Base-by-base conservation (phyloP, 352 stramenopile species). In the Phytophthora pinifolia region DNA sequence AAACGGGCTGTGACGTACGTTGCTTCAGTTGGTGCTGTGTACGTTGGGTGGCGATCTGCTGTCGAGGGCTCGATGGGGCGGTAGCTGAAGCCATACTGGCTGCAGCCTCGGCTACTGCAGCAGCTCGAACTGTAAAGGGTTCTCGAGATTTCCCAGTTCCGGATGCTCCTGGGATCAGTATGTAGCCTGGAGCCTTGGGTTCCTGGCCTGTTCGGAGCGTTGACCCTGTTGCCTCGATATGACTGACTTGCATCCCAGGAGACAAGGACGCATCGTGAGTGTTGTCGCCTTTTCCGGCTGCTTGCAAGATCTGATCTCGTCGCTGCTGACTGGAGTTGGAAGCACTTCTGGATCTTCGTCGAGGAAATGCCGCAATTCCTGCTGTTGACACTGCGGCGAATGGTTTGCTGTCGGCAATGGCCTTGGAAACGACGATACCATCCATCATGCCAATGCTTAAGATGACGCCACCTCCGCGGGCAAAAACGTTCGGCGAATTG, bases 361-460 rank as follows among this genome's bases (percentile, higher is more conserved):
- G 38, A 45, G 51, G 62, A 49, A 65, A 59, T 20, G 35, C 38
- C n/a, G 47, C 20, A 17, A 47, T 59, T 3, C 27, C 42, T 18
- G 45, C n/a, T 35, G 48, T 47, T 10, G 61, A 31, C 34, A 46
- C 37, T 36, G 35, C 14, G 9, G 38, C 35, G n/a, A 15, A 41
- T 44, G 49, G 4, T 12, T 56, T 67, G 4, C 33, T 36, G 9
- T 71, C 57, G 9, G 38, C 32, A 29, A 47, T 37, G 12, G 62
- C 41, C 22, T 61, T 59, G 1, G 58, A 58, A 12, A 67, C 51
- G 3, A 34, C 25, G 29, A 56, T 56, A 4, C 48, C 48, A 36
- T 71, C 55, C 46, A 63, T 56, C 13, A 43, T 51, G 4, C 62
- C 69, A 20, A 72, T 46, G n/a, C 32, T 70, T 9, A 75, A 43